A percentile compares a stretch with the other conserved stretches of the same genome.
phyloP scores from a whole-genome alignment of 1,284 basidiomycete genomes.

The Trametes hirsuta region DNA sequence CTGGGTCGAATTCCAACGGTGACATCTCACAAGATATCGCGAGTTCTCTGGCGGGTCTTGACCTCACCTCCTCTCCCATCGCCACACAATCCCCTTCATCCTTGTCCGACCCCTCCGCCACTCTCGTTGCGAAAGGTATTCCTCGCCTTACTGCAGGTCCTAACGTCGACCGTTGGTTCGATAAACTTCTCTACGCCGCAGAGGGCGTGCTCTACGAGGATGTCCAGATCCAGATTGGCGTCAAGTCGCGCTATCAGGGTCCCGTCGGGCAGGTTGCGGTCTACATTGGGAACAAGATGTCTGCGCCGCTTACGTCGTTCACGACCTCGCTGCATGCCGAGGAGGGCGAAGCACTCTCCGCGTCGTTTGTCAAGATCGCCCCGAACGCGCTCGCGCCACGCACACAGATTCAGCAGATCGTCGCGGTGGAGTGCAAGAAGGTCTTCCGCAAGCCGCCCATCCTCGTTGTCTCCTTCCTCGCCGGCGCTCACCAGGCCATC shows the following conservation, averaged over 20 bases:
- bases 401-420: conserved; percentile 90
- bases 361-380: conserved; percentile 89
- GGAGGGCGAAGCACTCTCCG: conserved; percentile 75
- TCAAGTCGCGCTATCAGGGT: conserved; percentile 96
- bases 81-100: conserved; percentile 33
- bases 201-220: conserved; percentile 98
- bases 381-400: conserved; percentile 79
- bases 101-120: conserved; percentile 23
- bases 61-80: conserved; percentile 56
- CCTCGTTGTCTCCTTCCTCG: conserved; percentile 90
- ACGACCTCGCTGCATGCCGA: conserved; percentile 80
- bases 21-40: conserved; percentile 59
- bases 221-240: conserved; percentile 90
- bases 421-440: conserved; percentile 94
- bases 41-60: conserved; percentile 81
- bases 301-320: conserved; percentile 86
- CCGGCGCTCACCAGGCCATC: conserved; percentile 88
- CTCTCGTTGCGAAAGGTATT: conserved; percentile 35
- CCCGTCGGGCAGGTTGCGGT: conserved; percentile 90
- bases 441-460: conserved; percentile 80
- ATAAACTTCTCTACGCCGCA: conserved; percentile 77
- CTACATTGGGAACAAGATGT: conserved; percentile 96
- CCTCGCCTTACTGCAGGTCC: conserved; percentile 63
- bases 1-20: conserved; percentile 33
- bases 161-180: conserved; percentile 87